Conservation (phyloP, 192 early-diverging fungal genomes). For the Coemansia sp. region DNA sequence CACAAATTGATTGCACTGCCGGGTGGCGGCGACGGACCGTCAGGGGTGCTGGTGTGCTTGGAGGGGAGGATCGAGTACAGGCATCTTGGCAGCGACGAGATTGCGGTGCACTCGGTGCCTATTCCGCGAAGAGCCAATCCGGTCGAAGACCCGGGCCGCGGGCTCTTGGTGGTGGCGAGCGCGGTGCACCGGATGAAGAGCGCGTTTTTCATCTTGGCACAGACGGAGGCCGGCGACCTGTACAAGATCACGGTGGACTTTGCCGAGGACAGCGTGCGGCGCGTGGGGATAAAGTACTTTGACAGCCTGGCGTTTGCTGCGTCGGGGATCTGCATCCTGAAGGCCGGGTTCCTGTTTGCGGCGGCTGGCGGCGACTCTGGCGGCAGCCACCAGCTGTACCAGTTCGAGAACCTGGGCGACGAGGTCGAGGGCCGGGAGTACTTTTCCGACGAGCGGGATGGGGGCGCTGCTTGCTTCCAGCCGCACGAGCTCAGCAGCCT, state of each 20-base stretch:
- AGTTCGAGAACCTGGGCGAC: conserved; percentile 92
- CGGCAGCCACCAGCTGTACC: conserved; percentile 91
- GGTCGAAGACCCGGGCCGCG: conserved; percentile 63
- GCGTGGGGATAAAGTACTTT: conserved; percentile 89
- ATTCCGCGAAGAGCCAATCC: conserved; percentile 79
- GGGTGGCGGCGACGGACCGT: conserved; percentile 86
- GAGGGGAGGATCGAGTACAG: conserved; percentile 86
- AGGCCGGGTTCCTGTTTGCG: conserved; percentile 91
- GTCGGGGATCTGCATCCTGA: conserved; percentile 76
- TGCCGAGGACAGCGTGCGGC: conserved; percentile 54
- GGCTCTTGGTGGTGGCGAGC: conserved; percentile 73
- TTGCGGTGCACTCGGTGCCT: conserved; percentile 62
- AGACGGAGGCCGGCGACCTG: conserved; percentile 91
- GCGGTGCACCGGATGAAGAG: conserved; percentile 89
- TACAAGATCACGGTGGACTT: conserved; percentile 90
- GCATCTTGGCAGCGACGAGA: conserved; percentile 59
- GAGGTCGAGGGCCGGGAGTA: conserved; percentile 53
- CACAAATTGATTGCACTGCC: conserved; percentile 81
- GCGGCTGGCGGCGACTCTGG: conserved; percentile 78
- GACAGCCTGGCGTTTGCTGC: conserved; percentile 88
- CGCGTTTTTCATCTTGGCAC: conserved; percentile 87
- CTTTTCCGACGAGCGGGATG: not conserved
- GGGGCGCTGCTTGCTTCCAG: conserved; percentile 64
- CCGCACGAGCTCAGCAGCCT: conserved; percentile 79
- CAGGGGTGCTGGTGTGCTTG: conserved; percentile 94